Conservation (phyloP, 2,329 filamentous ascomycete genomes). For the Mycosphaerelloides madeirae region DNA sequence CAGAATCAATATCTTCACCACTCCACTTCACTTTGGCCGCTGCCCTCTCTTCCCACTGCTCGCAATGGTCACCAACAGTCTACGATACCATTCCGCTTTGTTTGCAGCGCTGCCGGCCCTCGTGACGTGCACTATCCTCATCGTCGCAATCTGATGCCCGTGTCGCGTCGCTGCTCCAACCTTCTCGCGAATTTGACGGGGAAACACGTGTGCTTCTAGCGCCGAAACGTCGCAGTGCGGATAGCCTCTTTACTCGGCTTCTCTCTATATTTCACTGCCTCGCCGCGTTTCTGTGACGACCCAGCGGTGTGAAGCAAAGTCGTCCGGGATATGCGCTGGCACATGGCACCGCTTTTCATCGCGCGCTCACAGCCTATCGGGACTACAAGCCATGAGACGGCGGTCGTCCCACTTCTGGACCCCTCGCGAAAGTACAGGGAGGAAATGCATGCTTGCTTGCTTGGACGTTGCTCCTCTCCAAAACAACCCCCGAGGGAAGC, state of each 20-base stretch:
- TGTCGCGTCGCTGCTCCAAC: not conserved
- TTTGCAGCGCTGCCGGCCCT: no score
- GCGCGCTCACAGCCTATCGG: constrained; percentile 6
- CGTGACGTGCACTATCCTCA: no score
- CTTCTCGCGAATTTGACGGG: not conserved
- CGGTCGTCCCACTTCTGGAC: constrained; percentile 1
- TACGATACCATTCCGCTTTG: no score
- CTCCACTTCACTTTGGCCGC: not conserved
- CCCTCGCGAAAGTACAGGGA: no score
- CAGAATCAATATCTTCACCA: no score
- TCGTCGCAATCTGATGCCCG: no score
- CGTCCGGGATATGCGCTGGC: not conserved
- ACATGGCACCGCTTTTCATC: not conserved
- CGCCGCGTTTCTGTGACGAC: constrained; percentile 4
- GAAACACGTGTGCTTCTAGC: not conserved
- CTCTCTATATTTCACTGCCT: no score
- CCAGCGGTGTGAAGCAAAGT: constrained; percentile 3
- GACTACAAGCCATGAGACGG: constrained; percentile 3
- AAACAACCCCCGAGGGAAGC: constrained; percentile 1
- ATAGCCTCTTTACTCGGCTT: not conserved
- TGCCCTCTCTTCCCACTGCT: no score
- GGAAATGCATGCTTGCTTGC: no score
- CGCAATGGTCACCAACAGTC: no score
- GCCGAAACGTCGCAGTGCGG: not conserved
- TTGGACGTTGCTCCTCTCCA: no score